These are phyloP conservation scores for Komagataella populi DNA, from an alignment of 805 yeast species.

Conservation along the genomic window DNA sequence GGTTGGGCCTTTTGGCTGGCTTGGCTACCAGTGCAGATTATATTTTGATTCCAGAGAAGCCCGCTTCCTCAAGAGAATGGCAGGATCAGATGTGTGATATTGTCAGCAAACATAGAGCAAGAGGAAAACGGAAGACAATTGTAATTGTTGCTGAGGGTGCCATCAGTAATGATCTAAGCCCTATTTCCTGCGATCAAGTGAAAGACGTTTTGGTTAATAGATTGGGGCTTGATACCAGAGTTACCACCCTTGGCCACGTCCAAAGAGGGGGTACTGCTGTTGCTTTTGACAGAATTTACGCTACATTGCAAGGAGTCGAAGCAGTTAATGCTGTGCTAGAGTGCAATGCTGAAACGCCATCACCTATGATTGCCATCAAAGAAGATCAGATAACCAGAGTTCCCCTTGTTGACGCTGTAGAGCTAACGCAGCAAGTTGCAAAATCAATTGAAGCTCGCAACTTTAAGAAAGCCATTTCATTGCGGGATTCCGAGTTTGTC, in stretches of 20 bases:
- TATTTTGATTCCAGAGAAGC: conserved; percentile 89
- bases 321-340: conserved; percentile 90
- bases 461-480: conserved; percentile 74
- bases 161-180: conserved; percentile 64
- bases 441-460: conserved; percentile 67
- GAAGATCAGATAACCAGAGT: conserved; percentile 80
- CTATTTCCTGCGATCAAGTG: conserved; percentile 71
- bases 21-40: conserved; percentile 93
- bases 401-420: conserved; percentile 84
- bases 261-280: conserved; percentile 99
- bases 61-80: conserved; percentile 69
- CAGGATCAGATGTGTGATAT: conserved; percentile 63
- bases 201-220: conserved; percentile 63
- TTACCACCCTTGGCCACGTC: conserved; percentile 93
- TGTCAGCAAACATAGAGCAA: conserved; percentile 64
- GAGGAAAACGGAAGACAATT: conserved; percentile 88
- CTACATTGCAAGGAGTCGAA: conserved; percentile 95
- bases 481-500: conserved; percentile 80
- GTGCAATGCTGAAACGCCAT: conserved; percentile 79
- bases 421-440: conserved; percentile 80
- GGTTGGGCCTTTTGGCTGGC: conserved; percentile 97
- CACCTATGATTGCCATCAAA: conserved; percentile 84
- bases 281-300: conserved; percentile 82
- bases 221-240: conserved; percentile 85
- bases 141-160: conserved; percentile 99